Conservation (phyloP, 345 rosid genomes). For the Eucalyptus regnans region DNA sequence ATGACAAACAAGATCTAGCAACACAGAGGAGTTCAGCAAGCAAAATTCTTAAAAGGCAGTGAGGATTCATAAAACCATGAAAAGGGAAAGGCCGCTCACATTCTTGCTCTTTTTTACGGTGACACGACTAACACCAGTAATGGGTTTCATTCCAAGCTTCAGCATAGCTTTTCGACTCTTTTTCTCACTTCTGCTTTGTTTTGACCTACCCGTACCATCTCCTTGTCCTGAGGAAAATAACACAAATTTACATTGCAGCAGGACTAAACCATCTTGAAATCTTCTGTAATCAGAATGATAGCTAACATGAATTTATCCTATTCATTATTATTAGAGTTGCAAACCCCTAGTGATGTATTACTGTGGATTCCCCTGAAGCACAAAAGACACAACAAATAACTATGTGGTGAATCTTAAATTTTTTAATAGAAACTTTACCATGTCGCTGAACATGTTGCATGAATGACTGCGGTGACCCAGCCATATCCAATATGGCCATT, state of each 20-base stretch:
- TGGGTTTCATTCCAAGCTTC: slow-evolving; percentile 84
- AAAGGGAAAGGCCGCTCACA: slow-evolving; percentile 15
- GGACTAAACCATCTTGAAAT: not conserved
- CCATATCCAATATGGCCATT: not conserved
- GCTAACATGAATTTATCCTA: not conserved
- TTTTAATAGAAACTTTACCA: not conserved
- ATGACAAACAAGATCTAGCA: slow-evolving; percentile 67
- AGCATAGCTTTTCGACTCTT: slow-evolving; percentile 87
- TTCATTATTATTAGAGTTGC: not conserved
- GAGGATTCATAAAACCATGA: not conserved
- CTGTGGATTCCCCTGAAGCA: not conserved
- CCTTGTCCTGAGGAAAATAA: slow-evolving; percentile 22
- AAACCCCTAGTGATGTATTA: not conserved
- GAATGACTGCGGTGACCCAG: not conserved
- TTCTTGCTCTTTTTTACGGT: slow-evolving; percentile 82
- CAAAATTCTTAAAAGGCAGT: not conserved
- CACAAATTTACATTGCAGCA: not conserved
- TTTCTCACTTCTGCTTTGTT: slow-evolving; percentile 89
- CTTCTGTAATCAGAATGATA: not conserved
- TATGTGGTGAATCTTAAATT: not conserved
- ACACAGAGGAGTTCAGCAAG: not conserved
- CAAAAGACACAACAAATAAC: not conserved
- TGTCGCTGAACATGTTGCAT: not conserved
- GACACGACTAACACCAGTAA: slow-evolving; percentile 73
- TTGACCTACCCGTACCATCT: slow-evolving; percentile 51